These are phyloP conservation scores for Tremellales sp. DNA, from an alignment of 1,284 basidiomycete genomes.

Conservation along the genomic window DNA sequence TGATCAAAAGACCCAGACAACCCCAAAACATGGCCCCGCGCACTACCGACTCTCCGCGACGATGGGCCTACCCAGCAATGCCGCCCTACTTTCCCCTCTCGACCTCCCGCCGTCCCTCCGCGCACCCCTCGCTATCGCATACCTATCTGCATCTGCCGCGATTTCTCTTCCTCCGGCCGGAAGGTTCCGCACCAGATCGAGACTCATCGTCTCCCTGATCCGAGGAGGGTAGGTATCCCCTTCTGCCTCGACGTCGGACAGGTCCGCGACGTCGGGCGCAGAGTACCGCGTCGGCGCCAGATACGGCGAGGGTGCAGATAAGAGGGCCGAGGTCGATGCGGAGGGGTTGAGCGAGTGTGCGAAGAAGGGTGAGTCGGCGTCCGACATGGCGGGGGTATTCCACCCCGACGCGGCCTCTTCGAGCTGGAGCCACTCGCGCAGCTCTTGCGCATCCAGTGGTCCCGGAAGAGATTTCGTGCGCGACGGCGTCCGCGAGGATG, in stretches of 20 bases:
- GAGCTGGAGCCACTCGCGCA: conserved; percentile 29
- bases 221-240: neutral
- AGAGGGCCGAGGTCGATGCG: neutral
- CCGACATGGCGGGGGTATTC: neutral
- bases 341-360: neutral
- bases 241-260: neutral
- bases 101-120: conserved; percentile 28
- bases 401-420: conserved; percentile 11
- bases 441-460: conserved; percentile 23
- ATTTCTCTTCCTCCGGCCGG: conserved; percentile 24
- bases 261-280: neutral
- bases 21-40: too few species aligned
- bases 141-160: conserved; percentile 30
- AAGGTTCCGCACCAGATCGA: neutral
- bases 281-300: neutral
- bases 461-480: conserved; percentile 7
- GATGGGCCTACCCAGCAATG: conserved; percentile 29
- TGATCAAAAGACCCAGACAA: too few species aligned
- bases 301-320: neutral
- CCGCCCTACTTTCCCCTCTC: conserved; percentile 36
- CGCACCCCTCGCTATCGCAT: conserved; percentile 25
- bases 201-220: neutral
- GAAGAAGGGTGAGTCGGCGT: conserved; percentile 1
- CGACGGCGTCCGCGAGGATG: neutral
- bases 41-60: too few species aligned